These are phyloP conservation scores for Pseudogymnoascus sp. DNA, from an alignment of 2,329 filamentous ascomycete species.

Conservation along the genomic window DNA sequence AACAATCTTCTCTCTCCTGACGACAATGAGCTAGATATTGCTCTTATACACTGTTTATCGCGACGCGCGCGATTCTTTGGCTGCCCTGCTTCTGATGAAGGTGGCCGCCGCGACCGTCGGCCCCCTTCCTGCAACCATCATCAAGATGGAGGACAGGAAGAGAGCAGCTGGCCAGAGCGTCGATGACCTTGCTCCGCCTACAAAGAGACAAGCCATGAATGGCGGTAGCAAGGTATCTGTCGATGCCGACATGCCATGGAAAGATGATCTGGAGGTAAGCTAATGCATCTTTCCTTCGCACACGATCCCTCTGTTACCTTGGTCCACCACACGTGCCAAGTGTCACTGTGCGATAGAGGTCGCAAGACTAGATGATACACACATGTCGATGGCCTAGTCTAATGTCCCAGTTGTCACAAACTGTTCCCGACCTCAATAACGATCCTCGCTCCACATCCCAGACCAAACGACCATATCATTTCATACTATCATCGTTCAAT, in stretches of 20 bases:
- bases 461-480: not conserved
- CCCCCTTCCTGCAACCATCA: slow-evolving; percentile 71
- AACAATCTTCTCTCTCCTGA: not conserved
- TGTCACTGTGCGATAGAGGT: slow-evolving; percentile 15
- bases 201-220: slow-evolving; percentile 88
- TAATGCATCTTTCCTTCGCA: slow-evolving; percentile 26
- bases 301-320: slow-evolving; percentile 13
- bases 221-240: slow-evolving; percentile 61
- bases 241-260: slow-evolving; percentile 62
- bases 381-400: slow-evolving; percentile 8
- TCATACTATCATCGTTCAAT: not conserved
- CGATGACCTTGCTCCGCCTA: slow-evolving; percentile 80
- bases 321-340: slow-evolving; percentile 13
- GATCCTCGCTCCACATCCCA: not conserved
- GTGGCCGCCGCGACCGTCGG: slow-evolving; percentile 59
- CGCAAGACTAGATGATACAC: slow-evolving; percentile 9
- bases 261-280: slow-evolving; percentile 68
- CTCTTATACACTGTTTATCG: not conserved
- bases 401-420: slow-evolving; percentile 7
- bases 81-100: slow-evolving; percentile 68
- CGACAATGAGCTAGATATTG: not conserved
- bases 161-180: slow-evolving; percentile 73
- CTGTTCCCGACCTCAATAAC: not conserved
- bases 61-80: not conserved
- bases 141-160: slow-evolving; percentile 99